These are phyloP conservation scores for Phytophthora hibernalis DNA, from an alignment of 352 stramenopile species.

Conservation along the genomic window DNA sequence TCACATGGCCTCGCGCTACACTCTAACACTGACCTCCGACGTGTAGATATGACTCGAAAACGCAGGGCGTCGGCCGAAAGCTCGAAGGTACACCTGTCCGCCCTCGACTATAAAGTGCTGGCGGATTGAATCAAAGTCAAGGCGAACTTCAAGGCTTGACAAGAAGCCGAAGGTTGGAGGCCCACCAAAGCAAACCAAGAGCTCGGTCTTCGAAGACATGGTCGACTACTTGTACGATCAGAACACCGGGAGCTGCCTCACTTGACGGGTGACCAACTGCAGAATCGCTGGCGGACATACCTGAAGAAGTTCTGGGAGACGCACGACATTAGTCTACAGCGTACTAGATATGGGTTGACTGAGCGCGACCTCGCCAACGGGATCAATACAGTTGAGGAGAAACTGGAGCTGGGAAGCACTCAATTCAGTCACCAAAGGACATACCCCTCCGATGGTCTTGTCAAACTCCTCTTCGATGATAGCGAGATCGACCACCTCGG, in stretches of 20 bases:
- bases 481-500: not conserved
- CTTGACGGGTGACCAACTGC: not conserved
- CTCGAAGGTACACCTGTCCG: not conserved
- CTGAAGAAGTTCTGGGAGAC: not conserved
- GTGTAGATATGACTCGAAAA: not conserved
- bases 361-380: not conserved
- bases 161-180: not conserved
- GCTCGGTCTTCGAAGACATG: not conserved
- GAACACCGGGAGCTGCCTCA: not conserved
- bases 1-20: not conserved
- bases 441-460: not conserved
- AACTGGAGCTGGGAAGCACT: not conserved
- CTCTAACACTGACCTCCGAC: not conserved
- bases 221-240: not conserved
- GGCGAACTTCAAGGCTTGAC: not conserved
- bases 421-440: not conserved
- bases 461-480: not conserved
- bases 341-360: not conserved
- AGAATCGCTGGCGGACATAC: not conserved
- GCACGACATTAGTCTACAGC: not conserved
- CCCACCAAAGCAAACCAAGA: not conserved
- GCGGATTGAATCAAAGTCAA: not conserved
- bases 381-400: not conserved
- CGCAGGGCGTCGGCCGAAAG: not conserved
- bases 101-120: not conserved